Conservation (phyloP, 2,329 filamentous ascomycete genomes). For the Colletotrichum tabaci region DNA sequence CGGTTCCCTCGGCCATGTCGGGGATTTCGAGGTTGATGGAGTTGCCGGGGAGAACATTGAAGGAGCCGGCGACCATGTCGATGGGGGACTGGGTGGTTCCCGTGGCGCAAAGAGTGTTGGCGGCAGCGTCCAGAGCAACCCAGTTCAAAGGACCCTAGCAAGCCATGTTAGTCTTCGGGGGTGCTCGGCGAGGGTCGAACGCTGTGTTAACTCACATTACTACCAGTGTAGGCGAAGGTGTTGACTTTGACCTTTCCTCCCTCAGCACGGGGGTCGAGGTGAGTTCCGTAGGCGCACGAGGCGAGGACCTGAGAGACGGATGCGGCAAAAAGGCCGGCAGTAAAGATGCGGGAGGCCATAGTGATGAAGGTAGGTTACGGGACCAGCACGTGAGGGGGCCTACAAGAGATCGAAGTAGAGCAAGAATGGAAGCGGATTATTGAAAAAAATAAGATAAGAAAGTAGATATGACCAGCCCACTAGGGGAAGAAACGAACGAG, state of each 20-base stretch:
- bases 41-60: constrained; percentile 41
- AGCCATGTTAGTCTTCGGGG: constrained; percentile 18
- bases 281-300: constrained; percentile 58
- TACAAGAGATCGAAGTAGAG: constrained; percentile 29
- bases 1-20: constrained; percentile 57
- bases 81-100: constrained; percentile 66
- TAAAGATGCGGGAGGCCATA: constrained; percentile 39
- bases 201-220: constrained; percentile 48
- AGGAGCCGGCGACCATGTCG: constrained; percentile 50
- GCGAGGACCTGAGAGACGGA: constrained; percentile 46
- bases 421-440: constrained; percentile 14
- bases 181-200: not conserved
- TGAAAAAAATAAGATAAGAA: constrained; percentile 27
- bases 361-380: constrained; percentile 35
- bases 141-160: constrained; percentile 61
- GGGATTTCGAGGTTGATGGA: constrained; percentile 51
- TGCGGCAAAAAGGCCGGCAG: constrained; percentile 38
- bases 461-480: constrained; percentile 37
- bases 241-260: constrained; percentile 51
- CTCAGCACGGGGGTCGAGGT: constrained; percentile 51
- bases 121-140: constrained; percentile 56
- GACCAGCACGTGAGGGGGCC: constrained; percentile 36
- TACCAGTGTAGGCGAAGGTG: constrained; percentile 56
- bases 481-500: constrained; percentile 40
- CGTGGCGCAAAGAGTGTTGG: constrained; percentile 59